phyloP scores from a whole-genome alignment of 495 filamentous ascomycete species.

The Astrothelium macrocarpum region DNA sequence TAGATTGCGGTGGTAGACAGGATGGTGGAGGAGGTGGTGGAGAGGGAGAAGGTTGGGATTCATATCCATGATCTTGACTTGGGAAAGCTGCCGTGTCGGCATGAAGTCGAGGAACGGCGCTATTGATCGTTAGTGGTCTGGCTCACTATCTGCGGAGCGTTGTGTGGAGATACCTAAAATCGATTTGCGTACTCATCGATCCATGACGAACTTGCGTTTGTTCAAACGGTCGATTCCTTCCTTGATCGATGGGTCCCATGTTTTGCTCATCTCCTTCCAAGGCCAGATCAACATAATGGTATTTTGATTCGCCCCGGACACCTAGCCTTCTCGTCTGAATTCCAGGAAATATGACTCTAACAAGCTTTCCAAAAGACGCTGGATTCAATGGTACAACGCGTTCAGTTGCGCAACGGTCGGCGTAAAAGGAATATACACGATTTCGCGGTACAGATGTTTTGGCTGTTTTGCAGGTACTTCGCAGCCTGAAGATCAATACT shows the following conservation, averaged over 20 bases:
- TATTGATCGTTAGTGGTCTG: neutral
- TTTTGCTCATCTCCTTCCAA: slow-evolving; percentile 47
- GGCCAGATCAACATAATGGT: slow-evolving; percentile 88
- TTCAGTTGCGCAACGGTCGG: slow-evolving; percentile 78
- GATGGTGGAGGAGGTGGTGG: slow-evolving; percentile 4
- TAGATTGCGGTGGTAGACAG: slow-evolving; percentile 22
- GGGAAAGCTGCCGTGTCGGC: slow-evolving; percentile 63
- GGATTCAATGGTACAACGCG: slow-evolving; percentile 89
- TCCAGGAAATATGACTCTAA: slow-evolving; percentile 89
- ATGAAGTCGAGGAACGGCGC: slow-evolving; percentile 39
- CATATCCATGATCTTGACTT: slow-evolving; percentile 22
- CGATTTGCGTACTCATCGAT: slow-evolving; percentile 31
- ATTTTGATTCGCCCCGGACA: slow-evolving; percentile 94
- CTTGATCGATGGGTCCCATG: neutral
- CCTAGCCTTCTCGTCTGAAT: slow-evolving; percentile 86
- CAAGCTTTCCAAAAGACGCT: slow-evolving; percentile 94
- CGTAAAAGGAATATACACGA: slow-evolving; percentile 89
- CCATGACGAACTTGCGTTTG: neutral
- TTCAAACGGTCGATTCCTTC: neutral
- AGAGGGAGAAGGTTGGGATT: slow-evolving; percentile 13
- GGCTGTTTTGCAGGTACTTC: slow-evolving; percentile 66
- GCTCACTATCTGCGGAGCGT: neutral
- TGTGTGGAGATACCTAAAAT: slow-evolving; percentile 29
- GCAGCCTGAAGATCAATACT: slow-evolving; percentile 52
- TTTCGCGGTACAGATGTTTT: slow-evolving; percentile 81